Conservation (phyloP, 2,329 filamentous ascomycete genomes). For the Rutstroemia sydowiana region DNA sequence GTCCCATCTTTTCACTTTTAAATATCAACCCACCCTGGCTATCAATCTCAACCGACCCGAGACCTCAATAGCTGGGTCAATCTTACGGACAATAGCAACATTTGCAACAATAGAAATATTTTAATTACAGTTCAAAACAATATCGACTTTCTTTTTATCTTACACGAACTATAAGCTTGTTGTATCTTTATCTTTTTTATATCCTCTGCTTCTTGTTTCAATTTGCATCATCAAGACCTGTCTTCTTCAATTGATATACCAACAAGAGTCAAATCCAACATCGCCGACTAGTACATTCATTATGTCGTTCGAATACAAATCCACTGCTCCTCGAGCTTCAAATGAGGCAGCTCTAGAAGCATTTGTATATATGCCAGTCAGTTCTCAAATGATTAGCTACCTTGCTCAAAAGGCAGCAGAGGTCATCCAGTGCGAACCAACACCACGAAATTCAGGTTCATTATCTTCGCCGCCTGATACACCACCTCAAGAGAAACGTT, state of each 20-base stretch:
- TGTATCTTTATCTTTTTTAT: constrained; percentile 8
- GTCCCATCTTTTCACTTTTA: too few relatives aligned
- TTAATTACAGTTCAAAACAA: background rate
- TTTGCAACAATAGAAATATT: constrained; percentile 3
- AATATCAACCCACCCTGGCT: background rate
- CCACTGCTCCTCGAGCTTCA: constrained; percentile 15
- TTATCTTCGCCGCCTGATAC: constrained; percentile 39
- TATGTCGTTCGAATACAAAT: constrained; percentile 4
- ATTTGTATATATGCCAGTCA: constrained; percentile 72
- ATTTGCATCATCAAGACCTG: constrained; percentile 1
- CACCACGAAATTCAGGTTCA: constrained; percentile 29
- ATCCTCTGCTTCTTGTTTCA: background rate
- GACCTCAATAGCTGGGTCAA: constrained; percentile 5
- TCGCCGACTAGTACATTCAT: background rate
- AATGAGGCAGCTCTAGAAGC: constrained; percentile 72
- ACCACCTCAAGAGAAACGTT: constrained; percentile 37
- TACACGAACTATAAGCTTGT: constrained; percentile 3
- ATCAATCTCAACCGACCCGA: constrained; percentile 3
- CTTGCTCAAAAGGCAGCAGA: constrained; percentile 66
- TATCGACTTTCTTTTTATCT: constrained; percentile 4
- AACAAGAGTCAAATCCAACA: background rate
- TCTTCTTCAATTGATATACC: background rate
- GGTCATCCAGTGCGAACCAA: constrained; percentile 72
- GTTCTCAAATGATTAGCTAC: constrained; percentile 68
- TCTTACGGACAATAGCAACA: constrained; percentile 1